These are phyloP conservation scores for Eimeria sp. DNA, from an alignment of 169 alveolate species.

Conservation along the genomic window DNA sequence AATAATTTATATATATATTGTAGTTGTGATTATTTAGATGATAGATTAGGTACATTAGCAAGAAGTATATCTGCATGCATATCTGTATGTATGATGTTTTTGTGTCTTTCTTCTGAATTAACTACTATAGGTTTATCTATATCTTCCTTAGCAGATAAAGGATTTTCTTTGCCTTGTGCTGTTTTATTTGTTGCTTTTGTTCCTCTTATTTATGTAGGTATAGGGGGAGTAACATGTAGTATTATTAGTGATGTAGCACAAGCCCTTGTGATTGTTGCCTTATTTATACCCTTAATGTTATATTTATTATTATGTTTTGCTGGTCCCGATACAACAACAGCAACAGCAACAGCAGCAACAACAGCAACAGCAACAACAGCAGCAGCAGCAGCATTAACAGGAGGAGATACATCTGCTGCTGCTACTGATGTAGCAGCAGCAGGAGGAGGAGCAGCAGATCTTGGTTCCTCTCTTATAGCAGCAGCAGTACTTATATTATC, in stretches of 20 bases:
- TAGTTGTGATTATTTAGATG: slow-evolving; percentile 63
- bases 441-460: not conserved
- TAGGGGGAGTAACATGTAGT: slow-evolving; percentile 71
- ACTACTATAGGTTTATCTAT: slow-evolving; percentile 81
- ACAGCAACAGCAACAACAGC: not conserved
- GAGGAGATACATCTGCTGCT: not conserved
- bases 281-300: slow-evolving; percentile 31
- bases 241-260: slow-evolving; percentile 74
- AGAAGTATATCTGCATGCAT: slow-evolving; percentile 42
- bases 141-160: slow-evolving; percentile 20
- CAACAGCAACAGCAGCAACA: not conserved
- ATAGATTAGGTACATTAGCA: slow-evolving; percentile 73
- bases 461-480: not conserved
- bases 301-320: slow-evolving; percentile 39
- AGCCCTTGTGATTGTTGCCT: slow-evolving; percentile 21
- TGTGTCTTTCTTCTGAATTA: slow-evolving; percentile 70
- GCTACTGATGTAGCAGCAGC: not conserved
- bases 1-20: slow-evolving; percentile 54
- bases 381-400: not conserved
- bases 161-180: slow-evolving; percentile 21
- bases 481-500: slow-evolving; percentile 69
- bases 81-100: slow-evolving; percentile 77
- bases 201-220: slow-evolving; percentile 73
- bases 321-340: not conserved
- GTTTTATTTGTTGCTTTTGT: slow-evolving; percentile 74